Evolutionary conservation across 192 early-diverging fungal species (phyloP), one percentile per base, ranked within the genome.

Genomic region (Coemansia sp.): DNA sequence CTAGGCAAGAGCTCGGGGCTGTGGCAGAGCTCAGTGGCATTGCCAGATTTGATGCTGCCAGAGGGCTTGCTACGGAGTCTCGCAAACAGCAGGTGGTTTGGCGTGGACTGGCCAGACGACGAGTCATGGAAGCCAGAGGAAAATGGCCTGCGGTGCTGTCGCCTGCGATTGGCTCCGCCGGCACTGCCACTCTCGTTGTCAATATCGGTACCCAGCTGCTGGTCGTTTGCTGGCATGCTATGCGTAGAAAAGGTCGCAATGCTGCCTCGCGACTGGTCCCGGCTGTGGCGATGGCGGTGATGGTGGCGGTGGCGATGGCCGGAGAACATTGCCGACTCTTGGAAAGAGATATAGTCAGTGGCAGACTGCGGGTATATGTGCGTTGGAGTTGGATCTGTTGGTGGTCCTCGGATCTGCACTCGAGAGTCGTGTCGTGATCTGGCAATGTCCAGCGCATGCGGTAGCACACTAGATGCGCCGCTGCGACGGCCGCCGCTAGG

Each of bases 61-160:
- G 75, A 71, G 20, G 53, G 50, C 20, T 68, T 50, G 60, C 27
- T 64, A 18, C 40, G 74, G 15, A 72, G 38, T 27, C 58, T 52
- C 20, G 79, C 60, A 33, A 76, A 81, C 11, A 72, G 41, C 24
- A 66, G 34, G 20, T 67, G 64, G 18, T 52, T 68, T 27, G 79
- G 71, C 11, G 79, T 76, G 11, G 79, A 81, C n/a, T 64, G 68
- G 3, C 79, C 79, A 0, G 79, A 81, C 3, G 74, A 76, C 1
- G 68, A 76, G 12, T 71, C 79, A 2, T 74, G 66, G 49, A 57
- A 22, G 34, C 44, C 63, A 0, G 66, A 13, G 2, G 69, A 72
- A n/a, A 69, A 75, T 49, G 44, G 66, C n/a, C 53, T 15, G 57
- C 31, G 70, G 63, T 65, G 61, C 6, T 70, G 71, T 6, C 31